Base-by-base conservation (phyloP, 495 filamentous ascomycete genomes). In the Rusavskia elegans region DNA sequence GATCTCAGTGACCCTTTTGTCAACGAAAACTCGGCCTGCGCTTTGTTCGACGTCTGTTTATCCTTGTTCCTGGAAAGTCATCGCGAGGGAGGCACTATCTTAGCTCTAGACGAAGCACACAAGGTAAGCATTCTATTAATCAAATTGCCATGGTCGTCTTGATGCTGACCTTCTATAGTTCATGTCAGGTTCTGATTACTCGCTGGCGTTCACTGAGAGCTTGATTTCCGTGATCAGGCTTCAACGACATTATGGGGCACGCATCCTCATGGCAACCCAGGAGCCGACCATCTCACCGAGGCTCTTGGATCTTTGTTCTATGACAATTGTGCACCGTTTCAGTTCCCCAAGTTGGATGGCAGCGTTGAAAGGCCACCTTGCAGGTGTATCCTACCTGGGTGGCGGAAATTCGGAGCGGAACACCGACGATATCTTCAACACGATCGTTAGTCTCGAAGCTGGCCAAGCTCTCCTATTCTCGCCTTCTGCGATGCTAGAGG, bases 1-100 rank as follows among this genome's bases (percentile, higher is more conserved):
- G 84, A 90, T 56, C 70, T 90, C 7, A 83, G 76, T 0, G 85
- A 83, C 59, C 83, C 83, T 0, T 89, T 81, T 61, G 71, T 87
- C 11, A 76, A 80, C 0, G 65, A 80, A 1, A 74, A 78, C 32
- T 76, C 72, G 42, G 85, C 83, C 0, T 89, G 84, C 53, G 67
- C 71, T 0, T 63, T 88, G 0, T 88, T 87, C 61, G 78, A 84
- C 53, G 81, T 87, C 37, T 80, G 74, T 45, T 63, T 86, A 20
- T 64, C 63, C 1, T 58, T 85, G 0, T 85, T 82, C 58, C 61
- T 85, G 1, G 77, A 82, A 48, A 68, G 73, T 52, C 57, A 66
- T 23, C 53, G 55, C 6, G 52, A 55, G 10, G 54, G 56, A 25
- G 75, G 72, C 49, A 62, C 66, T 55, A 64, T 84, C 1, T 67